Percentiles rank a stretch among this genome's conserved stretches.
These are phyloP conservation scores for Termitomyces bulborhizus DNA, from an alignment of 768 basidiomycete genomes.

Conservation along the genomic window DNA sequence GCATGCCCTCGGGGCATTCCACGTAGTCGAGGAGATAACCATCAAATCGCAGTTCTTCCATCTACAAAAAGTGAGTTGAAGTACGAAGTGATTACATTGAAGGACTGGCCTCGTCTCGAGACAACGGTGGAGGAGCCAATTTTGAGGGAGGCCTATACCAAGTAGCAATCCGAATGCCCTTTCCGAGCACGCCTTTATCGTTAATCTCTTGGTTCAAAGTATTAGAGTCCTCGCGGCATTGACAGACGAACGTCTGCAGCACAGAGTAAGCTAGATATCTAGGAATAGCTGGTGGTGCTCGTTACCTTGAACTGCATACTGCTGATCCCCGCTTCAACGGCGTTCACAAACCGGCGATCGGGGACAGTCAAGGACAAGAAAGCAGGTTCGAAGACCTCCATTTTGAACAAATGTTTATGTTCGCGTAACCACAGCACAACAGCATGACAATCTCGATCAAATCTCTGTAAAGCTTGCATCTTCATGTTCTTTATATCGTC, in stretches of 20 bases:
- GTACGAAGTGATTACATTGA: background rate
- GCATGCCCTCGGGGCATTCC: conserved; percentile 68
- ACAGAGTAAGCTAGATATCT: background rate
- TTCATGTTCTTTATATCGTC: conserved; percentile 54
- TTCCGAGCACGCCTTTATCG: conserved; percentile 51
- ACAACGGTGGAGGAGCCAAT: conserved; percentile 49
- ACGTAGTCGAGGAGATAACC: conserved; percentile 81
- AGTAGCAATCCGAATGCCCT: conserved; percentile 49
- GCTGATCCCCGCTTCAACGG: conserved; percentile 71
- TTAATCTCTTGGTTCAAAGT: conserved; percentile 62
- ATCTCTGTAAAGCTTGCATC: conserved; percentile 41
- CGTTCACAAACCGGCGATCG: conserved; percentile 52
- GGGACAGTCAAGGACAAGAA: conserved; percentile 66
- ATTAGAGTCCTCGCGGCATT: conserved; percentile 77
- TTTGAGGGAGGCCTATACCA: conserved; percentile 56
- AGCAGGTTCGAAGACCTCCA: conserved; percentile 84
- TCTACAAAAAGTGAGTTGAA: conserved; percentile 29
- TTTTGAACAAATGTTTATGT: conserved; percentile 62
- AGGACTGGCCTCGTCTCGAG: conserved; percentile 44
- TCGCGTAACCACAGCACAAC: conserved; percentile 70
- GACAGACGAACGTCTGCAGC: conserved; percentile 78
- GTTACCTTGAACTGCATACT: conserved; percentile 55
- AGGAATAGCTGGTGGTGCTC: background rate
- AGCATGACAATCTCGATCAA: conserved; percentile 56
- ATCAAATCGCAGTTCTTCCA: conserved; percentile 62